Evolutionary conservation across 2,329 filamentous ascomycete genomes (phyloP).

Genomic region (Rosellinia necatrix): DNA sequence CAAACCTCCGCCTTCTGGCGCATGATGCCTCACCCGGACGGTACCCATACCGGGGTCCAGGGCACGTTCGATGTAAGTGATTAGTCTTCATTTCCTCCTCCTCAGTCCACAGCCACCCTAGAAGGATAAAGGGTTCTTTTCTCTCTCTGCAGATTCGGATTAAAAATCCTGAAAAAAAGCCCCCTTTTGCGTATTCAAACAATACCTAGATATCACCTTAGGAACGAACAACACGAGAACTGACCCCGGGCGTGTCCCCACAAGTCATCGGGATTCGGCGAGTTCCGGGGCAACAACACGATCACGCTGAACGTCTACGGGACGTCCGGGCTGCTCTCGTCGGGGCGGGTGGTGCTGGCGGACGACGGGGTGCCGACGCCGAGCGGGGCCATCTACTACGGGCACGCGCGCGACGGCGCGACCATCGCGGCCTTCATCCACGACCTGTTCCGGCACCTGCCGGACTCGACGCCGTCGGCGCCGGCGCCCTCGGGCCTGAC

Average conservation of each 20-base stretch:
- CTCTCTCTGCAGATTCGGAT: too few species aligned
- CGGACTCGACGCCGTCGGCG: slow-evolving; percentile 32
- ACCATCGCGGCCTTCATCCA: slow-evolving; percentile 56
- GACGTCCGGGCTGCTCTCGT: slow-evolving; percentile 57
- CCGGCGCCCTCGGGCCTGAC: slow-evolving; percentile 46
- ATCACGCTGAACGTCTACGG: slow-evolving; percentile 63
- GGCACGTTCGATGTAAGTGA: slow-evolving; percentile 60
- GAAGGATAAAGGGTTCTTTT: too few species aligned
- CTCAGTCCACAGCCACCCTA: too few species aligned
- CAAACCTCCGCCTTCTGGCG: slow-evolving; percentile 60
- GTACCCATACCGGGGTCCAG: slow-evolving; percentile 51
- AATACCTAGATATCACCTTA: too few species aligned
- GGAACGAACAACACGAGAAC: too few species aligned
- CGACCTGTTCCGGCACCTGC: slow-evolving; percentile 52
- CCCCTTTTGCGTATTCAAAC: too few species aligned
- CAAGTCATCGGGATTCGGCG: slow-evolving; percentile 50
- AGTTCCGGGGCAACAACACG: slow-evolving; percentile 48
- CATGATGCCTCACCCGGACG: slow-evolving; percentile 48
- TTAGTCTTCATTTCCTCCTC: too few species aligned
- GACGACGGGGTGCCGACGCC: slow-evolving; percentile 47
- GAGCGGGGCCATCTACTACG: slow-evolving; percentile 51
- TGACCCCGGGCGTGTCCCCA: too few species aligned
- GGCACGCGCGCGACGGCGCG: slow-evolving; percentile 51
- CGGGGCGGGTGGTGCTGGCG: slow-evolving; percentile 50
- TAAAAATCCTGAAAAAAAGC: too few species aligned